Evolutionary conservation across 163 green algal genomes (phyloP), one percentile per base, ranked within the genome.

Genomic region (Chlorella variabilis): DNA sequence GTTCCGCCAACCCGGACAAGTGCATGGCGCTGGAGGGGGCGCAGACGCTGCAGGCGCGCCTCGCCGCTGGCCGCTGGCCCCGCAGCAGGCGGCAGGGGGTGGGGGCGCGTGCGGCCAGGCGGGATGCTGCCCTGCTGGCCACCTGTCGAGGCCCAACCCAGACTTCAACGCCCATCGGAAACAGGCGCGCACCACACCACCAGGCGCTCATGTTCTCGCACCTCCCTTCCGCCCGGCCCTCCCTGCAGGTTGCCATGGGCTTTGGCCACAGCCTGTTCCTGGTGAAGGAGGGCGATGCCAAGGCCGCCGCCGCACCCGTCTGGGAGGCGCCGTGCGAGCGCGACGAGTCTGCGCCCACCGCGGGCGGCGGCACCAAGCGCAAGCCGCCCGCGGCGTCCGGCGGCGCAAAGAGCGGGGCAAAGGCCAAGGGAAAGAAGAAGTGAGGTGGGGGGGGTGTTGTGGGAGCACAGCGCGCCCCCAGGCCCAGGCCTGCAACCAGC

Each of bases 261-360:
- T 85, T 91, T 54, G 95, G 92, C n/a, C 94, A 96, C 86, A 94
- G 84, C 15, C 61, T 98, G 54, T 98, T 97, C 87, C 89, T 98
- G 23, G 86, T 96, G 18, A 81, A 95, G 34, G 70, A 87, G 13
- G 80, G 89, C 3, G 73, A 80, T 29, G 21, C 73, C 56, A 80
- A 80, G 73, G 56, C 73, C 0, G 73, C 27, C 4, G 31, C 54
- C 0, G 73, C 73, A 23, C 73, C 73, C 18, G 73, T 59, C 36
- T 73, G 70, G 58, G 76, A 87, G 27, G 49, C 42, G 11, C 42
- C 76, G 4, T 77, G 68, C 51, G 69, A 82, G 23, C 65, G 58
- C 36, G 87, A 87, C 75, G 73, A 83, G 31, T 11, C 75, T 1
- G 39, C 65, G 41, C 51, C 65, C 38, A 45, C 1, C 6, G 59